Percentiles rank a stretch among this genome's conserved stretches.
Evolutionary conservation across 345 rosid genomes (phyloP).

Genomic region (Salix udensis): DNA sequence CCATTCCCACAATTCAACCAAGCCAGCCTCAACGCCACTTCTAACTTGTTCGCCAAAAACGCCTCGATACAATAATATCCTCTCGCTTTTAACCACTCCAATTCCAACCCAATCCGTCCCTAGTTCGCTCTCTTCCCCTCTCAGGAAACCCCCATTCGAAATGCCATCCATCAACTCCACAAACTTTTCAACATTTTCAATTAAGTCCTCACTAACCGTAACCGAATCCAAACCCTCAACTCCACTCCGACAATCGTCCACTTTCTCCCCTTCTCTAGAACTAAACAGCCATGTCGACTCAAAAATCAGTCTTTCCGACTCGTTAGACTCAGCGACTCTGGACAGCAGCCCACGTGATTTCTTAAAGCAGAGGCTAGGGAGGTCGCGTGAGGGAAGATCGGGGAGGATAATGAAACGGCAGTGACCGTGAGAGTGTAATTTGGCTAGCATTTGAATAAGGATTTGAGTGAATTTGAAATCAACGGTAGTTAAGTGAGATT

Average conservation of each 20-base stretch:
- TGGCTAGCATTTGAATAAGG: slow-evolving; percentile 70
- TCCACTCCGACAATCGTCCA: slow-evolving; percentile 51
- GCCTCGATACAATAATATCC: slow-evolving; percentile 83
- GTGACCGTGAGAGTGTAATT: slow-evolving; percentile 51
- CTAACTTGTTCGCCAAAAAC: slow-evolving; percentile 76
- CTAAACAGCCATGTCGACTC: slow-evolving; percentile 61
- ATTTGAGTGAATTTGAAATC: slow-evolving; percentile 58
- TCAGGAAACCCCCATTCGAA: slow-evolving; percentile 64
- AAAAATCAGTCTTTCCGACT: slow-evolving; percentile 43
- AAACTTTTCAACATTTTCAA: slow-evolving; percentile 56
- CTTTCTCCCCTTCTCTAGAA: slow-evolving; percentile 60
- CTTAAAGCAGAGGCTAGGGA: slow-evolving; percentile 75
- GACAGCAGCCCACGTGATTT: slow-evolving; percentile 70
- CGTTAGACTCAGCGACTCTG: slow-evolving; percentile 57
- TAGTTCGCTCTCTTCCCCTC: slow-evolving; percentile 69
- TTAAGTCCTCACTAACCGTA: slow-evolving; percentile 55
- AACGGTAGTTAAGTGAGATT: slow-evolving; percentile 59
- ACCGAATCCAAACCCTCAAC: slow-evolving; percentile 51
- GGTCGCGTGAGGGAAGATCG: slow-evolving; percentile 67
- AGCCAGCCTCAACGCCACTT: slow-evolving; percentile 80
- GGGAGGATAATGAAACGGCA: slow-evolving; percentile 82
- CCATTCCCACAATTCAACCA: slow-evolving; percentile 67
- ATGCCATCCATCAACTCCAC: slow-evolving; percentile 63
- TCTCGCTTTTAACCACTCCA: slow-evolving; percentile 76
- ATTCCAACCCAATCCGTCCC: slow-evolving; percentile 81